Evolutionary conservation across 2,329 filamentous ascomycete genomes (phyloP).

Genomic region (Neocatenulostroma microsporum): DNA sequence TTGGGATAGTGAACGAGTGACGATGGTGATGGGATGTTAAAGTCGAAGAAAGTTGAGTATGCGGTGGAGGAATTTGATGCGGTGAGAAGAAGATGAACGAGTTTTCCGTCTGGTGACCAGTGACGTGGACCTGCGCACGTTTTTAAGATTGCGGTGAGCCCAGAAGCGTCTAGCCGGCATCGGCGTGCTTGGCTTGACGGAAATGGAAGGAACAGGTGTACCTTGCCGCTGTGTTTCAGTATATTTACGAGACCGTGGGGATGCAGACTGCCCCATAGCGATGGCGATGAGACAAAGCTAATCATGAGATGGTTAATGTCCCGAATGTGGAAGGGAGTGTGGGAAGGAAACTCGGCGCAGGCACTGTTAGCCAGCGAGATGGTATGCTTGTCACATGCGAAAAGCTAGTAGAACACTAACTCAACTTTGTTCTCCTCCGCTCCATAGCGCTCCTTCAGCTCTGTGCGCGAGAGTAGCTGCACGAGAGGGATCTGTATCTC

Average conservation of each 20-base stretch:
- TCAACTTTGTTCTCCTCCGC: conserved; percentile 45
- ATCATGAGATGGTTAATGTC: not conserved
- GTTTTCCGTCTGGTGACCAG: too few species aligned
- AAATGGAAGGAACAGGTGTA: not conserved
- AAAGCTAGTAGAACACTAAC: conserved; percentile 56
- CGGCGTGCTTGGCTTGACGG: not conserved
- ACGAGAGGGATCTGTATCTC: conserved; percentile 79
- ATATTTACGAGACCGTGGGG: not conserved
- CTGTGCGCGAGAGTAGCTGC: conserved; percentile 60
- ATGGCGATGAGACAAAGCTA: not conserved
- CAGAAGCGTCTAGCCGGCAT: not conserved
- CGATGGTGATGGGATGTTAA: conserved; percentile 1
- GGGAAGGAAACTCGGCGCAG: not conserved
- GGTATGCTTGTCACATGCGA: not conserved
- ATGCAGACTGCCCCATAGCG: too few species aligned
- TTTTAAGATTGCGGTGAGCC: not conserved
- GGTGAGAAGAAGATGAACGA: too few species aligned
- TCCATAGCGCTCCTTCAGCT: conserved; percentile 63
- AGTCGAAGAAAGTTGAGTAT: not conserved
- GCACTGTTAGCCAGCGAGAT: not conserved
- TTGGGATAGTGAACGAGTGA: not conserved
- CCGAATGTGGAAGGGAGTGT: not conserved
- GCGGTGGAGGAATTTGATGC: too few species aligned
- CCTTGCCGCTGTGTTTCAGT: not conserved
- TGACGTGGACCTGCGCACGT: not conserved